A percentile compares a stretch with the other conserved stretches of the same genome.
phyloP scores from a whole-genome alignment of 164 flowering plant genomes.

The Macadamia tetraphylla region DNA sequence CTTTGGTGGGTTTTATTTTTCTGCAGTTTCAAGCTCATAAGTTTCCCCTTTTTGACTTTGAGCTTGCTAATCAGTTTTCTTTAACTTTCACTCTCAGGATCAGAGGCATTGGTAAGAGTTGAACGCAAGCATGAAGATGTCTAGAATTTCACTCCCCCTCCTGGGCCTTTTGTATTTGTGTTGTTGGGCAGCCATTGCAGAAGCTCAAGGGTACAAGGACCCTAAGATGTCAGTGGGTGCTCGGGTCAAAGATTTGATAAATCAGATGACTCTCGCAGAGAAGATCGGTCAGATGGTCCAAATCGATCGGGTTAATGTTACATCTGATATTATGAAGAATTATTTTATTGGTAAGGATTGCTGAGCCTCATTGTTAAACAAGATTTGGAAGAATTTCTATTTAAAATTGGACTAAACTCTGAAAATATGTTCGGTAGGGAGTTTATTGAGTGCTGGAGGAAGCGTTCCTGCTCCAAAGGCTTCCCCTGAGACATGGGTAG shows the following conservation, averaged over 20 bases:
- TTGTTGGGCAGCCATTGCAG: constrained; percentile 11
- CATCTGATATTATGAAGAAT: constrained; percentile 34
- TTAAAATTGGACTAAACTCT: background rate
- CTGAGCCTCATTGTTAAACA: background rate
- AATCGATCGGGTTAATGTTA: constrained; percentile 36
- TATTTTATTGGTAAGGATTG: constrained; percentile 34
- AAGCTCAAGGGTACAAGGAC: constrained; percentile 34
- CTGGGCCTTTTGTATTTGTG: constrained; percentile 16
- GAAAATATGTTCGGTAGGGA: background rate
- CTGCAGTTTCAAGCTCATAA: too few species aligned
- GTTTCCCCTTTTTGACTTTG: too few species aligned
- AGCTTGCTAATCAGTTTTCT: too few species aligned
- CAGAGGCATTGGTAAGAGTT: too few species aligned
- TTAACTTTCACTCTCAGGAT: too few species aligned
- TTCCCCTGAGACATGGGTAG: constrained; percentile 8
- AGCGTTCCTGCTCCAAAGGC: constrained; percentile 12
- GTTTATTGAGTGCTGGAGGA: constrained; percentile 18
- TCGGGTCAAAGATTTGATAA: constrained; percentile 35
- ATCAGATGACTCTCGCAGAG: constrained; percentile 43
- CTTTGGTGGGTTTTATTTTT: too few species aligned
- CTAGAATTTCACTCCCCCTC: constrained; percentile 2
- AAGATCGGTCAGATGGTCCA: constrained; percentile 57
- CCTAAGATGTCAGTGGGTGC: constrained; percentile 21
- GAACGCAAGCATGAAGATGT: constrained; percentile 10
- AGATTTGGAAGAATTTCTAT: background rate